A percentile compares a stretch with the other conserved stretches of the same genome.
phyloP scores from a whole-genome alignment of 306 rosid species.

The Ammopiptanthus mongolicus region DNA sequence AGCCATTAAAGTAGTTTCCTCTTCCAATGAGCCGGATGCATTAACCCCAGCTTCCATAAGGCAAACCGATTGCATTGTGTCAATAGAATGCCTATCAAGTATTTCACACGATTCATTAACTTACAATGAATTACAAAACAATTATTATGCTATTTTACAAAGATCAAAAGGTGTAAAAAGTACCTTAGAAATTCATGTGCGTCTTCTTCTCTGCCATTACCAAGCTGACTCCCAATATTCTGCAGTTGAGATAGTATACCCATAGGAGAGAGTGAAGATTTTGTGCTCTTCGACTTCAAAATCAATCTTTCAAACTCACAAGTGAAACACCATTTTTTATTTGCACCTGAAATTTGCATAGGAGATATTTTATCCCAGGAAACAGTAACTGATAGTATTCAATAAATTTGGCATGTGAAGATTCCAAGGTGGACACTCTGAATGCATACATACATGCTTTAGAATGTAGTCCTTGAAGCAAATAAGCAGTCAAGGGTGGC shows the following conservation, averaged over 20 bases:
- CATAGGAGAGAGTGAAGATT: constrained; percentile 66
- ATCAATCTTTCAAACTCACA: constrained; percentile 86
- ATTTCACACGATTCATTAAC: neutral
- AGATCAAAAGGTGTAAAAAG: constrained; percentile 5
- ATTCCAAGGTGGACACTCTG: constrained; percentile 13
- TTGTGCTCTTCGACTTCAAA: constrained; percentile 62
- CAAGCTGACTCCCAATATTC: constrained; percentile 77
- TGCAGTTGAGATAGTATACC: constrained; percentile 69
- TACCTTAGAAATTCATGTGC: constrained; percentile 96
- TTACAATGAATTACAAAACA: constrained; percentile 13
- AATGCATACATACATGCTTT: constrained; percentile 60
- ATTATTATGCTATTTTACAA: neutral
- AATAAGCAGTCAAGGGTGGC: constrained; percentile 90
- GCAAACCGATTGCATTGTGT: constrained; percentile 84
- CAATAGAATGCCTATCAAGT: constrained; percentile 69
- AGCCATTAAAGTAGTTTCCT: constrained; percentile 79
- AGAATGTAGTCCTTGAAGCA: constrained; percentile 84
- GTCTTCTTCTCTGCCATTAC: constrained; percentile 93
- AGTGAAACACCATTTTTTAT: constrained; percentile 72
- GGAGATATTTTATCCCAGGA: constrained; percentile 14
- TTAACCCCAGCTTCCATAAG: constrained; percentile 58
- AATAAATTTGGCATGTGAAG: neutral
- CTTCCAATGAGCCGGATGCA: constrained; percentile 51
- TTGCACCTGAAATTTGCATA: constrained; percentile 52
- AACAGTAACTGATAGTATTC: neutral